Evolutionary conservation across 2,329 filamentous ascomycete species (phyloP), one percentile per base, ranked within the genome.

Genomic region (Colletotrichum sansevieriae): DNA sequence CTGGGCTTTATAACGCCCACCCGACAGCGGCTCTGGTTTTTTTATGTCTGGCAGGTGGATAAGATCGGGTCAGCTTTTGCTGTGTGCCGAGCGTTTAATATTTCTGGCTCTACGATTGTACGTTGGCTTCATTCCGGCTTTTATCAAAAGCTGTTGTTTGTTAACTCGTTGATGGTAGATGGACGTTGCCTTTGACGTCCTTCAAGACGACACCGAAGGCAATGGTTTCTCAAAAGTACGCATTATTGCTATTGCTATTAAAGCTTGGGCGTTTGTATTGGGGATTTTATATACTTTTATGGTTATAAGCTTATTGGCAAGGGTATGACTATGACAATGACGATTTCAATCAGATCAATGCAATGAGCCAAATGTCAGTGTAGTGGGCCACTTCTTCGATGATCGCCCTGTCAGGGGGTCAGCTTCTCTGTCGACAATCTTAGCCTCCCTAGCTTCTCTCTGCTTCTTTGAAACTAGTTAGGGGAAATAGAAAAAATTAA

Each of bases 61-160:
- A 75, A 73, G 39, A 62, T 75, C n/a, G 73, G 73, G 3, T 74
- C 72, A 10, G 73, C 72, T 3, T 74, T 72, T 58, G 72, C 72
- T 2, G 64, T 74, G 0, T 74, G 73, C 72, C 59, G 73, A 22
- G 72, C 70, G 1, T 74, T 74, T 10, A 74, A 74, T 22, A 74
- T 74, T 15, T 73, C 73, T 0, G 70, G 72, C 1, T 68, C 71
- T 1, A 75, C 72, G 11, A 75, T 75, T 47, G 73, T 74, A 47
- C 71, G 72, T 68, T 7, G 3, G 4, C n/a, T 22, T 33, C 20
- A 18, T 13, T 18, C 29, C 9, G 43, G 4, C 39, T 0, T 18
- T 20, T 20, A 25, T 5, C 8, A 10, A 22, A 37, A 11, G 20
- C 12, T 4, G 12, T 37, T 9, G 8, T 49, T 33, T 3, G 20